A percentile compares a stretch with the other conserved stretches of the same genome.
Conservation (phyloP, 225 moss, liverwort and hornwort genomes). For the Anthoceros angustus region DNA sequence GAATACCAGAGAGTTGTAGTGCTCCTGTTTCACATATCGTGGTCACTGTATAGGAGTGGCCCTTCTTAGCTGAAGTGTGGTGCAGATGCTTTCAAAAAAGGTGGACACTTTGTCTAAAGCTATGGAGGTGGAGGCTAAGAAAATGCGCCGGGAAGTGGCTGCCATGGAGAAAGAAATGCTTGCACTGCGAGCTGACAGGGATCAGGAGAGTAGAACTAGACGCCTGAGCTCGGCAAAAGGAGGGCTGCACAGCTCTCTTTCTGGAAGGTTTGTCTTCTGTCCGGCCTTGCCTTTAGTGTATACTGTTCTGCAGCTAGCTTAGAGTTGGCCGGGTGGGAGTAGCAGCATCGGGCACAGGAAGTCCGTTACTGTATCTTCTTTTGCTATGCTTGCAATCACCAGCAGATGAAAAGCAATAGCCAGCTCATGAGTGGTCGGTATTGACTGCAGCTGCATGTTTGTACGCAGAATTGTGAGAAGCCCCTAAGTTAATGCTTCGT, state of each 20-base stretch:
- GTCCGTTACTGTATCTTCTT: too few species aligned
- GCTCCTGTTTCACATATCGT: not conserved
- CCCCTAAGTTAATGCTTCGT: too few species aligned
- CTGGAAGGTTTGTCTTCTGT: conserved; percentile 20
- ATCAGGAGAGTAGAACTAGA: conserved; percentile 71
- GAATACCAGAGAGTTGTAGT: not conserved
- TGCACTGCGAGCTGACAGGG: conserved; percentile 77
- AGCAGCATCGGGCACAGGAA: too few species aligned
- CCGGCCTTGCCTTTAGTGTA: too few species aligned
- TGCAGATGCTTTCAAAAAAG: conserved; percentile 96
- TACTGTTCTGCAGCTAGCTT: too few species aligned
- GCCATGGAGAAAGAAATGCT: conserved; percentile 87
- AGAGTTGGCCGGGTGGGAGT: too few species aligned
- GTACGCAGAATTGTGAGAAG: too few species aligned
- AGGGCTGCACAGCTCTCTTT: conserved; percentile 65
- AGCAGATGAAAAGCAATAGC: too few species aligned
- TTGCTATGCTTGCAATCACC: too few species aligned
- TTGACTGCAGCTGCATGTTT: too few species aligned
- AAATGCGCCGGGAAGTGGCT: conserved; percentile 91
- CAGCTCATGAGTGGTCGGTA: too few species aligned
- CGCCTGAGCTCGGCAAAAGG: conserved; percentile 68
- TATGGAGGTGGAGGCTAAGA: conserved; percentile 95
- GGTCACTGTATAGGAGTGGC: not conserved
- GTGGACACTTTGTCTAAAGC: conserved; percentile 87
- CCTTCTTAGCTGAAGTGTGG: not conserved